Conservation (phyloP, 2,329 filamentous ascomycete species). For the Talaromyces sp. region DNA sequence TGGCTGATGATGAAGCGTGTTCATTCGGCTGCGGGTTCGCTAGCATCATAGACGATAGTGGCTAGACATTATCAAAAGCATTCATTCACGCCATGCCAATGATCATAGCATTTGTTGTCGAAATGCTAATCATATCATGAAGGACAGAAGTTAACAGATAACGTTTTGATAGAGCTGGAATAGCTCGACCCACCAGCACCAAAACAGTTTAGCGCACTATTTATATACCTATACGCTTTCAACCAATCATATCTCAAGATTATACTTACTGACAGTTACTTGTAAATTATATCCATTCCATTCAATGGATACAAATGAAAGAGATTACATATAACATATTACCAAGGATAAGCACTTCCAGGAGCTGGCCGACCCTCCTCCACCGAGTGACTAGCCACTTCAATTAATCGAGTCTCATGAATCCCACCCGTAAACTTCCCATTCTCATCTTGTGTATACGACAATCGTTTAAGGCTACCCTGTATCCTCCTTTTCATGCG, state of each 20-base stretch:
- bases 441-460: background rate
- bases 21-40: background rate
- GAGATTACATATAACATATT: background rate
- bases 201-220: background rate
- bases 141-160: conserved; percentile 5
- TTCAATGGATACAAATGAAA: background rate
- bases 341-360: background rate
- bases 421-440: background rate
- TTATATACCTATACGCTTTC: background rate
- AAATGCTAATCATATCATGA: background rate
- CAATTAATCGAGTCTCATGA: background rate
- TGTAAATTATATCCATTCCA: background rate
- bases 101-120: background rate
- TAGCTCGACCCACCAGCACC: background rate
- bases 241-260: background rate
- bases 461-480: background rate
- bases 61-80: background rate
- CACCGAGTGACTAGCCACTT: background rate
- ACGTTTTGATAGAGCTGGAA: conserved; percentile 16
- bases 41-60: background rate
- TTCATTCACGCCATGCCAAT: background rate
- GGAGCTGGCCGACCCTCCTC: background rate
- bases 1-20: background rate
- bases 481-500: background rate
- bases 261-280: background rate